Conservation (phyloP, 2,329 filamentous ascomycete genomes). For the Capronia epimyces region DNA sequence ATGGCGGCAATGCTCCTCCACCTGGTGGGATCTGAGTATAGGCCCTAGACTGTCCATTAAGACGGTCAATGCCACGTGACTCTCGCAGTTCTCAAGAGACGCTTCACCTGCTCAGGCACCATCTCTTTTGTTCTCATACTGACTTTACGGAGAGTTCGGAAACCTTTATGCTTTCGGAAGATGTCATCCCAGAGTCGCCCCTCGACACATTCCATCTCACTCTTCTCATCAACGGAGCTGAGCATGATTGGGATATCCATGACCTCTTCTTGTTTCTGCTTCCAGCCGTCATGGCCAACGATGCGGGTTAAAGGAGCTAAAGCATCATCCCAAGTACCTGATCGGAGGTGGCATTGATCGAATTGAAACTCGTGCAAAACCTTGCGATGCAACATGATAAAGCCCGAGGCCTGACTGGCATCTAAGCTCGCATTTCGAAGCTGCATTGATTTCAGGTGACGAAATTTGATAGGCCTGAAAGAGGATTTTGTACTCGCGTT, state of each 20-base stretch:
- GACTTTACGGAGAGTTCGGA: slow-evolving; percentile 21
- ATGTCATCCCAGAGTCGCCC: slow-evolving; percentile 30
- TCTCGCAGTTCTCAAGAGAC: slow-evolving; percentile 21
- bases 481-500: slow-evolving; percentile 41
- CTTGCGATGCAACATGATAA: slow-evolving; percentile 62
- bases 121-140: slow-evolving; percentile 22
- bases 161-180: slow-evolving; percentile 16
- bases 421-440: slow-evolving; percentile 69
- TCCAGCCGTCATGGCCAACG: slow-evolving; percentile 36
- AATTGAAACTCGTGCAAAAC: slow-evolving; percentile 75
- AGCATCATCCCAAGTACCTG: slow-evolving; percentile 75
- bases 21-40: background rate
- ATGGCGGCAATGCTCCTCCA: too few species aligned
- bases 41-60: background rate
- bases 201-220: slow-evolving; percentile 27
- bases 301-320: slow-evolving; percentile 60
- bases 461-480: slow-evolving; percentile 57
- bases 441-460: slow-evolving; percentile 61
- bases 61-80: slow-evolving; percentile 20
- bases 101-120: slow-evolving; percentile 24
- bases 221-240: slow-evolving; percentile 31
- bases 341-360: slow-evolving; percentile 64
- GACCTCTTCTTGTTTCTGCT: slow-evolving; percentile 35
- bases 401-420: slow-evolving; percentile 61
- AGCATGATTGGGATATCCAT: slow-evolving; percentile 39